phyloP scores from a whole-genome alignment of 108 stramenopile genomes.

The Pseudonitzschia multiseries region DNA sequence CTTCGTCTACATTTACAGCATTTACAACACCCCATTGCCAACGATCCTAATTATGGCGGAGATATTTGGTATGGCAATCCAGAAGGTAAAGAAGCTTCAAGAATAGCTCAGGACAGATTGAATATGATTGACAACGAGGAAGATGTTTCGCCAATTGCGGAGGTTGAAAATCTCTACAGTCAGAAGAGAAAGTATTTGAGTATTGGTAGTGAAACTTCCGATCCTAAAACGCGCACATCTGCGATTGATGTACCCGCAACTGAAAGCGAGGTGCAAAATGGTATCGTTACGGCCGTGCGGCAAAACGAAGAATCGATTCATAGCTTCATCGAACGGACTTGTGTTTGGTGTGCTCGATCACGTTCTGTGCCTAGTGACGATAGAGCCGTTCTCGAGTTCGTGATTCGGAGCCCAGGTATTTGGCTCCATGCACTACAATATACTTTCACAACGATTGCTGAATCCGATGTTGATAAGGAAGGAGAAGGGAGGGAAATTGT shows the following conservation, averaged over 20 bases:
- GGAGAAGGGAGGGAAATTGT: background rate
- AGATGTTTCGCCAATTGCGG: background rate
- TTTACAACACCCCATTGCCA: slow-evolving; percentile 85
- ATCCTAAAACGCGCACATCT: background rate
- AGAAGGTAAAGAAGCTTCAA: slow-evolving; percentile 39
- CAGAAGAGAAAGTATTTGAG: slow-evolving; percentile 16
- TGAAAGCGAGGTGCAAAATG: slow-evolving; percentile 54
- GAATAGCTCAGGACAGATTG: slow-evolving; percentile 47
- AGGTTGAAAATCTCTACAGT: background rate
- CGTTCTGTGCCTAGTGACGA: slow-evolving; percentile 33
- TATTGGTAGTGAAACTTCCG: slow-evolving; percentile 11
- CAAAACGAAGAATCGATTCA: slow-evolving; percentile 59
- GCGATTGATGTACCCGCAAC: slow-evolving; percentile 66
- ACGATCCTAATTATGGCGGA: slow-evolving; percentile 91
- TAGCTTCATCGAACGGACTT: slow-evolving; percentile 75
- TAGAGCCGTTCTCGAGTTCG: slow-evolving; percentile 60
- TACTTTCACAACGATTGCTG: slow-evolving; percentile 9
- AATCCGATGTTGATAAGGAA: slow-evolving; percentile 4
- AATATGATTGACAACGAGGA: slow-evolving; percentile 26
- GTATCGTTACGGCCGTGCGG: slow-evolving; percentile 29
- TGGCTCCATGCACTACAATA: slow-evolving; percentile 87
- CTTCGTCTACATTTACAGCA: slow-evolving; percentile 83
- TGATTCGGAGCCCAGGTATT: slow-evolving; percentile 77
- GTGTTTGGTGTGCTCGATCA: slow-evolving; percentile 84
- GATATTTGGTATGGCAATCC: slow-evolving; percentile 70